Base-by-base conservation (phyloP, 2,329 filamentous ascomycete genomes). In the Aspergillus luchuensis region DNA sequence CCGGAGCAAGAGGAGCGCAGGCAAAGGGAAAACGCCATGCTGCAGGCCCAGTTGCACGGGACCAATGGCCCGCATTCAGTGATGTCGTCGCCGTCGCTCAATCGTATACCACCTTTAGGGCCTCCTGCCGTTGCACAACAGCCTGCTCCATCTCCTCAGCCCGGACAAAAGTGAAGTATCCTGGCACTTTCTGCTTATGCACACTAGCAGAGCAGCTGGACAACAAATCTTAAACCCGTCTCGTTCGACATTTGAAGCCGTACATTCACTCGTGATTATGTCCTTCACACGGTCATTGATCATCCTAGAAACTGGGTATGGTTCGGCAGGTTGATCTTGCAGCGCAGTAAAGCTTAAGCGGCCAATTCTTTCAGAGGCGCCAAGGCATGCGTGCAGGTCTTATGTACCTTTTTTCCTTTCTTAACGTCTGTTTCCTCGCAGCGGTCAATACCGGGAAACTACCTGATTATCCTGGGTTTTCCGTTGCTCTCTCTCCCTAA, bases 1-100 rank as follows among this genome's bases (percentile, higher is more conserved):
- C 76, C 76, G 1, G 76, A 78, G 59, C 76, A 79, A 56, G 76
- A 78, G 63, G 76, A 77, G 59, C 74, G 76, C 21, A 70, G 76
- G 10, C 74, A 75, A 54, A 65, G 72, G 52, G 76, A 78, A 64
- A 73, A 76, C 60, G 74, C 74, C 5, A 61, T 72, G 47, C 65
- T 68, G 15, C 65, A 71, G 45, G 52, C 56, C 13, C 63, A 66
- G 45, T 60, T 64, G 4, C 63, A 66, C 13, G 39, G 47, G 10
- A n/a, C 60, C 36, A 73, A 71, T 56, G 66, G 69, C 10, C 71
- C 72, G 17, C 57, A 62, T 7, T 52, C 66, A 23, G 43, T 61
- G n/a, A 70, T 74, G 71, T 72, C 71, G 4, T 75, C 72, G 6
- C 72, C 73, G 7, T 73, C 72, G 0, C 63, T 75, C 50, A 71